Percentiles rank a stretch among this genome's conserved stretches.
Conservation (phyloP, 495 filamentous ascomycete species). For the Penicillium alfredii region DNA sequence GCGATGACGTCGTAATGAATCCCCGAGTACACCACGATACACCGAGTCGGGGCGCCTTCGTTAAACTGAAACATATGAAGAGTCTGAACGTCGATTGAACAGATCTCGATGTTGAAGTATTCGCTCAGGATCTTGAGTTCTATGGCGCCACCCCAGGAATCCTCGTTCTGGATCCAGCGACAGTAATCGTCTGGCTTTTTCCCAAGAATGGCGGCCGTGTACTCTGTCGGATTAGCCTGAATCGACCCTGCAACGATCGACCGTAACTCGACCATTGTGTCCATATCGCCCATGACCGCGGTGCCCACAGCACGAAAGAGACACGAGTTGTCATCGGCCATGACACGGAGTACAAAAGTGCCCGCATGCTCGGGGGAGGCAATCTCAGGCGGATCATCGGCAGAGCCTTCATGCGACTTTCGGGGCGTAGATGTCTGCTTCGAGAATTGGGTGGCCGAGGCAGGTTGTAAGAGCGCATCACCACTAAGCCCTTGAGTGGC, state of each 20-base stretch:
- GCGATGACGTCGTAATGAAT: slow-evolving; percentile 96
- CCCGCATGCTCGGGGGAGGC: slow-evolving; percentile 54
- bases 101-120: slow-evolving; percentile 83
- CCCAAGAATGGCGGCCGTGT: slow-evolving; percentile 71
- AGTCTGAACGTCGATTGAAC: slow-evolving; percentile 71
- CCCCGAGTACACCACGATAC: slow-evolving; percentile 85
- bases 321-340: slow-evolving; percentile 96
- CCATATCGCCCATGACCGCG: slow-evolving; percentile 65
- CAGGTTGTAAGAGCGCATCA: slow-evolving; percentile 14
- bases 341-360: slow-evolving; percentile 77
- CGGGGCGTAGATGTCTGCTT: slow-evolving; percentile 16
- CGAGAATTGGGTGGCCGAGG: slow-evolving; percentile 15
- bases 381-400: slow-evolving; percentile 65
- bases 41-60: slow-evolving; percentile 61
- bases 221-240: slow-evolving; percentile 61
- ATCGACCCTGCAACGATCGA: slow-evolving; percentile 79
- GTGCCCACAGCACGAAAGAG: slow-evolving; percentile 85
- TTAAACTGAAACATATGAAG: slow-evolving; percentile 72
- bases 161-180: slow-evolving; percentile 70
- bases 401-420: slow-evolving; percentile 9
- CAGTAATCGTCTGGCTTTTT: slow-evolving; percentile 72
- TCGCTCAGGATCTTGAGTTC: slow-evolving; percentile 81
- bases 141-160: slow-evolving; percentile 89
- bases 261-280: slow-evolving; percentile 70
- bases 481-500: slow-evolving; percentile 11